Conservation (phyloP, 2,329 filamentous ascomycete genomes). For the Trichoderma brevicompactum region DNA sequence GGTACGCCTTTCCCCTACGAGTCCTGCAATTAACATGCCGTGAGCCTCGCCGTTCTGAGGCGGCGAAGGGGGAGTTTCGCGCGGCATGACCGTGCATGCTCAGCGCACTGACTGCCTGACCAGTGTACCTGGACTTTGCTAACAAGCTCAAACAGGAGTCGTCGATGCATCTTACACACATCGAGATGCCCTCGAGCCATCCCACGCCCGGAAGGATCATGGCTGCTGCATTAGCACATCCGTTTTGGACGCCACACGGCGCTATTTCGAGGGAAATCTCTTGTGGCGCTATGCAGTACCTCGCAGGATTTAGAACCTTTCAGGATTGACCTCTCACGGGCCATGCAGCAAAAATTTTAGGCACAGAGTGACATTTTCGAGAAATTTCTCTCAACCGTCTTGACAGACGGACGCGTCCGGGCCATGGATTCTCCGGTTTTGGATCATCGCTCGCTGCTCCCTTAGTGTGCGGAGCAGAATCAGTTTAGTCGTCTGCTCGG, state of each 20-base stretch:
- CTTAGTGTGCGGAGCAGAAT: background rate
- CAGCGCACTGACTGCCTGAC: background rate
- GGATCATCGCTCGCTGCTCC: background rate
- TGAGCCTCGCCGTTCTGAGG: background rate
- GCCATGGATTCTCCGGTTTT: constrained; percentile 15
- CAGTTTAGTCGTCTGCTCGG: background rate
- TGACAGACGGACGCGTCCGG: background rate
- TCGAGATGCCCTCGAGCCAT: no score
- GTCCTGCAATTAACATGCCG: constrained; percentile 14
- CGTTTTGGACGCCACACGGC: constrained; percentile 12
- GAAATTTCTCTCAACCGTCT: background rate
- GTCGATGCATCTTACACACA: constrained; percentile 11
- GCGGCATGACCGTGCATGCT: constrained; percentile 18
- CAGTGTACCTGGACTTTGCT: background rate
- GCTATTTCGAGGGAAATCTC: constrained; percentile 11
- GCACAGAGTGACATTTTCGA: background rate
- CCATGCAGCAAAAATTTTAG: background rate
- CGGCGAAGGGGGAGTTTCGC: background rate
- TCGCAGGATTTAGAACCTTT: background rate
- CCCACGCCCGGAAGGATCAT: background rate
- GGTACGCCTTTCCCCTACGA: background rate
- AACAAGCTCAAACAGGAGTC: constrained; percentile 22
- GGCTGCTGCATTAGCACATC: constrained; percentile 15
- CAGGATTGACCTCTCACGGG: background rate
- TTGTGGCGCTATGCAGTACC: constrained; percentile 7